Evolutionary conservation across 805 yeast genomes (phyloP), one percentile per base, ranked within the genome.

Genomic region (Teunomyces pallodes): DNA sequence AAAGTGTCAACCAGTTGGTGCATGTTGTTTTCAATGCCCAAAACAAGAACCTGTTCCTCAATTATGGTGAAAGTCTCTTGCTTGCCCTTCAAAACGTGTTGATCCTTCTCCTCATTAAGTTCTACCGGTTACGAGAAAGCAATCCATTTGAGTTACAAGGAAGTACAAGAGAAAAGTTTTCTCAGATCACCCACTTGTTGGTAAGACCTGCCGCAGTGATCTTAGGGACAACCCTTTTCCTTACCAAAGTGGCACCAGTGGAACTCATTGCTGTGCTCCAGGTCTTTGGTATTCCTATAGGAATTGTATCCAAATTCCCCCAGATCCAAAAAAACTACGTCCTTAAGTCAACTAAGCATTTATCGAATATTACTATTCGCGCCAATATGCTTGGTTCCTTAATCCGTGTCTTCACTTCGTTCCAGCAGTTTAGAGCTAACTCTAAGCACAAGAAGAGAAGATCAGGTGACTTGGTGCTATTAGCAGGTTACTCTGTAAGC

Each of bases 381-480:
- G 78, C 77, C 47, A 73, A 72, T 52, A 63, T 65, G 33, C 38
- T 68, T 17, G 78, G 78, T 1, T 64, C 76, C 8, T 54, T 64
- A 41, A 56, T 67, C 42, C 61, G 78, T 42, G 71, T 73, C 16
- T 72, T 67, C 54, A 72, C 78, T 35, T 69, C 77, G 8, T 45
- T 64, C 10, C 65, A 68, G 50, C 63, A 63, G 49, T 66, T 61
- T 56, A 59, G 61, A 7, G 27, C 48, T 17, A 54, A 47, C 49
- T 31, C 45, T 2, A 41, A 45, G 35, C 26, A 50, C 49, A 57
- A 42, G 42, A 60, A 49, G 62, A 59, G 31, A 16, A 41, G 42
- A 8, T 20, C 13, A 31, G 59, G 66, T 35, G 74, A 70, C 47
- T 47, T 51, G 40, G 65, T 73, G 4, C 64, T 73, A 52, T 62